Evolutionary conservation across 1,284 basidiomycete species (phyloP), one percentile per base, ranked within the genome.

Genomic region (Crucibulum parvulum): DNA sequence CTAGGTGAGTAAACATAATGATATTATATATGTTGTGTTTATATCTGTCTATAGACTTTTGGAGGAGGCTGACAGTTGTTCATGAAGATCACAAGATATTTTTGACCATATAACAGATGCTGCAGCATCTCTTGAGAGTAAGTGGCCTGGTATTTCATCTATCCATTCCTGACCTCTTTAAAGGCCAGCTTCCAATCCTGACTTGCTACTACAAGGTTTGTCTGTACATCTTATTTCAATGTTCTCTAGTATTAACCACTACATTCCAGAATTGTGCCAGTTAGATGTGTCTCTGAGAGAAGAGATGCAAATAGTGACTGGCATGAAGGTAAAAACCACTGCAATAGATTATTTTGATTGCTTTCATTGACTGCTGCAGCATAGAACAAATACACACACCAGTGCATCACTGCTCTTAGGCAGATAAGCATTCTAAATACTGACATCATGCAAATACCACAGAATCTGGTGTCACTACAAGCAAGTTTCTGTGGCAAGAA

Each of bases 361-460:
- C 57, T 15, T 64, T 60, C 48, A 64, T 66, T 72, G 50, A 75
- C 61, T 61, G 57, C 60, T 46, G 9, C 53, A 71, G 58, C 59
- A 58, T 63, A 94, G 93, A 95, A 96, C 70, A 79, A 86, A 11
- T 92, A 89, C 69, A 94, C 92, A 0, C 85, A 87, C 48, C 88
- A 90, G 65, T 87, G 87, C 59, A 82, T 95, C 35, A 74, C 81
- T 15, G 80, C 85, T 7, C 80, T 96, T 1, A 86, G 89, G 16
- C 85, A 85, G 57, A 92, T 96, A 62, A 91, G 91, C 64, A 71
- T 81, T 24, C 79, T 95, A 48, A 95, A 96, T 73, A 87, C 87
- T 55, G 87, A 90, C 57, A 84, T 96, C 37, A 84, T 93, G 4
- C 83, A 87, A 51, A 76, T 96, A 1, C 90, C 92, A 6, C 76